These are phyloP conservation scores for Ganoderma sinense DNA, from an alignment of 1,284 basidiomycete species.

Conservation along the genomic window DNA sequence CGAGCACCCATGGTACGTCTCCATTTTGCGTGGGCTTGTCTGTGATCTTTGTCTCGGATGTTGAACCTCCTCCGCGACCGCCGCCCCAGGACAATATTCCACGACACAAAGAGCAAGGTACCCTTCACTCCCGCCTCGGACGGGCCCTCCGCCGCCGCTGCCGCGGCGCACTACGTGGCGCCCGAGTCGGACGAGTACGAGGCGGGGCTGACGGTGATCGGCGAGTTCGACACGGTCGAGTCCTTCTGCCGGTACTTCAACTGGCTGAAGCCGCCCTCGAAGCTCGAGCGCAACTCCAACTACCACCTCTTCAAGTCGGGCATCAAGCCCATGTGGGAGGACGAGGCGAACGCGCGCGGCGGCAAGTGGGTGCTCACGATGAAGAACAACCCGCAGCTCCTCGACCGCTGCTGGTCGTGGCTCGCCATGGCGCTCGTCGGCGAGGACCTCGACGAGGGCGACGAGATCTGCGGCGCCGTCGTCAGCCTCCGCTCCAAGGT, in stretches of 20 bases:
- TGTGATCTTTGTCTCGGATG: slow-evolving; percentile 6
- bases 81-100: slow-evolving; percentile 79
- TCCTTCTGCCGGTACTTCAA: slow-evolving; percentile 95
- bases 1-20: slow-evolving; percentile 76
- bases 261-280: slow-evolving; percentile 91
- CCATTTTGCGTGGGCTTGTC: not conserved
- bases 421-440: slow-evolving; percentile 92
- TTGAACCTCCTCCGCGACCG: slow-evolving; percentile 12
- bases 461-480: slow-evolving; percentile 91
- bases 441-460: slow-evolving; percentile 86
- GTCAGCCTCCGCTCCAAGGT: slow-evolving; percentile 88
- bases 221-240: slow-evolving; percentile 87
- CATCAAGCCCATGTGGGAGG: slow-evolving; percentile 97
- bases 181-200: slow-evolving; percentile 78
- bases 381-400: slow-evolving; percentile 78
- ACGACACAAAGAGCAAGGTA: slow-evolving; percentile 83
- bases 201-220: slow-evolving; percentile 79
- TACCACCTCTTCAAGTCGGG: slow-evolving; percentile 95
- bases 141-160: slow-evolving; percentile 34
- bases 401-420: slow-evolving; percentile 93
- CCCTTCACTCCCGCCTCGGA: slow-evolving; percentile 53
- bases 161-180: slow-evolving; percentile 44
- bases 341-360: slow-evolving; percentile 88
- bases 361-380: slow-evolving; percentile 96
- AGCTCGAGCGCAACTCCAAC: slow-evolving; percentile 87